phyloP scores from a whole-genome alignment of 805 yeast species.

The Teunomyces tritomae region DNA sequence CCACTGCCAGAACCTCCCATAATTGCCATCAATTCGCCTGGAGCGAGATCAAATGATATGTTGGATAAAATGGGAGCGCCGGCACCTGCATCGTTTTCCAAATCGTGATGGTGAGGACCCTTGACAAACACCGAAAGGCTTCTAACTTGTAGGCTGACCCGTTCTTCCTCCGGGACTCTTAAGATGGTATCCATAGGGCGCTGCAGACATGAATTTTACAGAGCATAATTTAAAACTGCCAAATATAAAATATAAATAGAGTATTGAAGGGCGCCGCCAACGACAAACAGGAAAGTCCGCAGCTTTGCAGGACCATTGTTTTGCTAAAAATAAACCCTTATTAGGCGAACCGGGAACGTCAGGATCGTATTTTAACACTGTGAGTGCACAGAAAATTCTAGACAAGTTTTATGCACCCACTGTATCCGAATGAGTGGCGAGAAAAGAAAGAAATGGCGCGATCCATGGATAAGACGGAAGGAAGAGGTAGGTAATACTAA shows the following conservation, averaged over 20 bases:
- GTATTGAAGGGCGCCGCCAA: background rate
- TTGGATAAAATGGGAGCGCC: conserved; percentile 13
- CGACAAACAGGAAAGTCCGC: background rate
- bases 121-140: conserved; percentile 10
- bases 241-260: background rate
- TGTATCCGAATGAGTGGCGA: background rate
- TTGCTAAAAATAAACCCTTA: background rate
- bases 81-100: background rate
- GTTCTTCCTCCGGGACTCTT: conserved; percentile 2
- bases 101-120: background rate
- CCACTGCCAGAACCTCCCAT: conserved; percentile 31
- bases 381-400: background rate
- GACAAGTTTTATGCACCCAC: background rate
- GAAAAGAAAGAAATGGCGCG: background rate
- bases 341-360: background rate
- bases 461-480: background rate
- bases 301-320: background rate
- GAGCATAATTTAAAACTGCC: background rate
- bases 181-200: conserved; percentile 3
- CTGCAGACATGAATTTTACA: background rate
- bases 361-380: background rate
- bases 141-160: conserved; percentile 12
- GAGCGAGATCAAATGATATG: conserved; percentile 19
- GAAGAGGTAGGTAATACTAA: background rate
- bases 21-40: conserved; percentile 22